Percentiles rank a stretch among this genome's conserved stretches.
Evolutionary conservation across 2,329 filamentous ascomycete genomes (phyloP).

Genomic region (Colletotrichum liriopes): DNA sequence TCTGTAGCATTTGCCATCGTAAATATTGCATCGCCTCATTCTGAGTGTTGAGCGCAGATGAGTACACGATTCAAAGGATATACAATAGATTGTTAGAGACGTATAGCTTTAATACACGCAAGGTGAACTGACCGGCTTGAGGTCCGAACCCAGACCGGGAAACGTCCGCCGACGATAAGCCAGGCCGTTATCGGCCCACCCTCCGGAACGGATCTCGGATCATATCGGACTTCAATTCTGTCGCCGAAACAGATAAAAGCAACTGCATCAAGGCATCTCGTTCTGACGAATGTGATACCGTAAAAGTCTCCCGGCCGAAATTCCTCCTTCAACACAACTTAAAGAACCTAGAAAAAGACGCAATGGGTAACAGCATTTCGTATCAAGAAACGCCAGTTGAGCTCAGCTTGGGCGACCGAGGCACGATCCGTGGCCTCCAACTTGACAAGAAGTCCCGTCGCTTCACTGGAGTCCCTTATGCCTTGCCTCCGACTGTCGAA

Average conservation of each 20-base stretch:
- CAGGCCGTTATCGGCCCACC: slow-evolving; percentile 23
- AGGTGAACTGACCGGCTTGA: not conserved
- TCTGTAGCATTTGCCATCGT: too few species aligned
- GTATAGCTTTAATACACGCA: too few species aligned
- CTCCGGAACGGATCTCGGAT: slow-evolving; percentile 18
- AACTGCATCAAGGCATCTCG: too few species aligned
- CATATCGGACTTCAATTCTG: slow-evolving; percentile 17
- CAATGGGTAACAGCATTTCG: slow-evolving; percentile 49
- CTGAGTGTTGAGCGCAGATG: too few species aligned
- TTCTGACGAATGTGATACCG: too few species aligned
- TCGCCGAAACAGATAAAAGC: not conserved
- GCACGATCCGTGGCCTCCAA: slow-evolving; percentile 53
- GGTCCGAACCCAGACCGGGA: not conserved
- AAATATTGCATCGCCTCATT: too few species aligned
- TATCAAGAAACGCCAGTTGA: slow-evolving; percentile 47
- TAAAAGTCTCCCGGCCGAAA: too few species aligned
- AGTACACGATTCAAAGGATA: too few species aligned
- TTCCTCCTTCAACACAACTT: not conserved
- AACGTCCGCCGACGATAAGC: not conserved
- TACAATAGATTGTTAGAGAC: too few species aligned
- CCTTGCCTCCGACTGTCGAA: slow-evolving; percentile 55
- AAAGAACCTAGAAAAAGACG: not conserved
- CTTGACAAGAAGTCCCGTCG: slow-evolving; percentile 53
- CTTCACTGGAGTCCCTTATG: slow-evolving; percentile 57
- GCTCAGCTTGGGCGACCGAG: slow-evolving; percentile 48